Percentiles rank a stretch among this genome's conserved stretches.
Conservation (phyloP, 345 rosid genomes). For the Gossypium rotundifolium region DNA sequence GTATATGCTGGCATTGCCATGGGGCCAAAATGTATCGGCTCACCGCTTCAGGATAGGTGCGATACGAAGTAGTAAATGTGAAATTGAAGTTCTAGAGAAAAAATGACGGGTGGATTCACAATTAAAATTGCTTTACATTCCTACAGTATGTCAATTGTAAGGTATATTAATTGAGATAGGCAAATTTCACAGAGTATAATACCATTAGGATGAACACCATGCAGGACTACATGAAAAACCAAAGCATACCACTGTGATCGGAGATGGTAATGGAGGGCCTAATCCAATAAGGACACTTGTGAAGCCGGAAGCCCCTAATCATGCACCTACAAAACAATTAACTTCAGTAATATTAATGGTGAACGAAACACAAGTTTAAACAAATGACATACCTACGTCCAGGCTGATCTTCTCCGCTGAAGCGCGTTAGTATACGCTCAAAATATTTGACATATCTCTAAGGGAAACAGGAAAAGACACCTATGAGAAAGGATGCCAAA, state of each 20-base stretch:
- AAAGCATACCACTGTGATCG: slow-evolving; percentile 64
- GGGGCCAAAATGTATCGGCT: neutral
- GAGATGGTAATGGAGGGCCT: slow-evolving; percentile 79
- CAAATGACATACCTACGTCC: slow-evolving; percentile 54
- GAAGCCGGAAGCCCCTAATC: slow-evolving; percentile 89
- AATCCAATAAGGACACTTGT: slow-evolving; percentile 89
- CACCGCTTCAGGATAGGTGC: neutral
- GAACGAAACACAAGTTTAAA: slow-evolving; percentile 13
- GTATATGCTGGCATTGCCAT: neutral
- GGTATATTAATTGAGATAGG: neutral
- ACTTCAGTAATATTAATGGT: slow-evolving; percentile 5
- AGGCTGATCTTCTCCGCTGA: slow-evolving; percentile 60
- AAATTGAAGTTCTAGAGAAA: neutral
- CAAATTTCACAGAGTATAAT: neutral
- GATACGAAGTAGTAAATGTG: neutral
- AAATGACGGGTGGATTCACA: neutral
- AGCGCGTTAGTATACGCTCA: slow-evolving; percentile 45
- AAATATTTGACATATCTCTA: slow-evolving; percentile 88
- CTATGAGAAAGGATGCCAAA: slow-evolving; percentile 14
- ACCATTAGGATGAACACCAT: neutral
- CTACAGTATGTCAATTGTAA: neutral
- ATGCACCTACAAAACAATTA: slow-evolving; percentile 57
- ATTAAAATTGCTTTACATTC: neutral
- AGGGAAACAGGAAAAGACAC: slow-evolving; percentile 10
- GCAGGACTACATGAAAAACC: neutral